Evolutionary conservation across 306 rosid species (phyloP), one percentile per base, ranked within the genome.

Genomic region (Prunus padus): DNA sequence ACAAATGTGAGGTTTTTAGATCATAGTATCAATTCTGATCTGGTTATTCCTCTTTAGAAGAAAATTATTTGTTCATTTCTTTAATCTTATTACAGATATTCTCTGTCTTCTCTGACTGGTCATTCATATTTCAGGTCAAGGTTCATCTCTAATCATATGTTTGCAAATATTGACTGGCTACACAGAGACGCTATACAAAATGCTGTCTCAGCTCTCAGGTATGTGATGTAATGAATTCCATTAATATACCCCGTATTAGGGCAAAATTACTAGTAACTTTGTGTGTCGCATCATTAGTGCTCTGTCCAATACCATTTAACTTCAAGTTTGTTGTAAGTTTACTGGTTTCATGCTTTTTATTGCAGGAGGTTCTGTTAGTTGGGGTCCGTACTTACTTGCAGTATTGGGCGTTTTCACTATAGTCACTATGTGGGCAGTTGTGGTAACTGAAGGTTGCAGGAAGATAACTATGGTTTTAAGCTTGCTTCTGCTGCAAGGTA

Each of bases 381-480:
- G n/a, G n/a, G n/a, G n/a, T n/a, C n/a, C 95, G 0, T 95, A 90
- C 69, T 65, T 87, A 67, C 87, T 86, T 74, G 93, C 88, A 23
- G 85, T 92, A 25, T 67, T 90, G 88, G 97, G 96, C n/a, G 86
- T 95, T 83, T 95, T 95, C 79, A 95, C 97, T 13, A 25, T 83
- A 6, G 97, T 95, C 81, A 92, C 97, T 22, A 90, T 92, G 99
- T 92, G 96, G 97, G 99, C 97, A 45, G 99, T 95, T 77, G 97
- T 95, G 74, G 97, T 95, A 76, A 95, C 97, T 8, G 97, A 95
- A 89, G 97, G 97, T 78, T 90, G 99, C 77, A 81, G 99, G 86
- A 95, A 95, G 87, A 90, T 95, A 63, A 95, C 77, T 95, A 95
- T 61, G 97, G 97, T 73, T 95, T 95, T 77, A 92, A 92, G 86